Percentiles rank a stretch among this genome's conserved stretches.
phyloP scores from a whole-genome alignment of 1,139 yeast genomes.

The Diutina scorzettiae region DNA sequence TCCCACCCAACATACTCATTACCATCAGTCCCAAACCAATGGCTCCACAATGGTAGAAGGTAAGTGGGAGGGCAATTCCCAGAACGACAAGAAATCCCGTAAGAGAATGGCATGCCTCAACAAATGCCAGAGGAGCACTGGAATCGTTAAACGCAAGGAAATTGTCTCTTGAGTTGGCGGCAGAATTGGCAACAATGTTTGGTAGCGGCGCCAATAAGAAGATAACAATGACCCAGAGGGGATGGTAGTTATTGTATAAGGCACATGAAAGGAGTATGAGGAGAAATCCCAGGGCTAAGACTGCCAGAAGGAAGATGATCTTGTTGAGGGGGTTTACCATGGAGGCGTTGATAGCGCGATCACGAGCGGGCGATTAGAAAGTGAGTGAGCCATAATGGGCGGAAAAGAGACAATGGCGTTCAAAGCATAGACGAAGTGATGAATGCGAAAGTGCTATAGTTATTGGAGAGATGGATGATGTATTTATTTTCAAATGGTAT shows the following conservation, averaged over 20 bases:
- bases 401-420: no score
- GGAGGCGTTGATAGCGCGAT: no score
- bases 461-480: no score
- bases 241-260: slow-evolving; percentile 56
- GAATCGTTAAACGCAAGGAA: slow-evolving; percentile 42
- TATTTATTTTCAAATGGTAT: no score
- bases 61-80: slow-evolving; percentile 56
- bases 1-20: slow-evolving; percentile 62
- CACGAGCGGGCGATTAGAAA: no score
- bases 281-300: slow-evolving; percentile 65
- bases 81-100: slow-evolving; percentile 60
- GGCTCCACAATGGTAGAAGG: slow-evolving; percentile 47
- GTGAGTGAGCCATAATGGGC: no score
- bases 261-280: slow-evolving; percentile 65
- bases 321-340: slow-evolving; percentile 46
- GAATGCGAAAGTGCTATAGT: no score
- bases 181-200: slow-evolving; percentile 33
- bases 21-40: slow-evolving; percentile 46
- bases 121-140: slow-evolving; percentile 15
- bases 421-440: no score
- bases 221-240: slow-evolving; percentile 53
- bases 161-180: slow-evolving; percentile 38
- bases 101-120: slow-evolving; percentile 47
- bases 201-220: slow-evolving; percentile 67
- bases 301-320: slow-evolving; percentile 57